Evolutionary conservation across 2,329 filamentous ascomycete species (phyloP).

Genomic region (Pseudogymnoascus sp.): DNA sequence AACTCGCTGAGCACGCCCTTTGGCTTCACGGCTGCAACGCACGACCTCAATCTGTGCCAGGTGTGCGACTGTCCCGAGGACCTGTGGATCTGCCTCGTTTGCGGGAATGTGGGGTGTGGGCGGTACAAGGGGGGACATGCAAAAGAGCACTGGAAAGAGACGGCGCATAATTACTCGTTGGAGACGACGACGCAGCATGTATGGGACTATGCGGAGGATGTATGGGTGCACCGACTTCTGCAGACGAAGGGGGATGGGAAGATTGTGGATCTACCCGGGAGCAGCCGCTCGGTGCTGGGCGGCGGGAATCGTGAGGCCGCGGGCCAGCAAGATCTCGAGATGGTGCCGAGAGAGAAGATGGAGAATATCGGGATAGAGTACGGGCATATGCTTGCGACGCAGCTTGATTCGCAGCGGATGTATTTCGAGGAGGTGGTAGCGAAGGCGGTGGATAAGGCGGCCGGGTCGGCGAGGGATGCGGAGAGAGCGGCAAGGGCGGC

Average conservation of each 20-base stretch:
- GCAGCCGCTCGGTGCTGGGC: slow-evolving; percentile 9
- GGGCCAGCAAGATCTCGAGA: slow-evolving; percentile 51
- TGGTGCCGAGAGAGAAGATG: slow-evolving; percentile 60
- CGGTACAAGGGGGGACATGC: slow-evolving; percentile 91
- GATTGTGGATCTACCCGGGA: slow-evolving; percentile 72
- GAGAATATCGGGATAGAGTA: slow-evolving; percentile 87
- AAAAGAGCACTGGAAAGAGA: slow-evolving; percentile 86
- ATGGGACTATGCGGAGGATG: slow-evolving; percentile 95
- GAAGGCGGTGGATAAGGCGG: slow-evolving; percentile 82
- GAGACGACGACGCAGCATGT: slow-evolving; percentile 91
- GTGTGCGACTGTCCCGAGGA: slow-evolving; percentile 74
- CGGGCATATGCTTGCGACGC: slow-evolving; percentile 83
- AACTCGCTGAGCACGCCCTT: slow-evolving; percentile 28
- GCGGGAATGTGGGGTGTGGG: slow-evolving; percentile 85
- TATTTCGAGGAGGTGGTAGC: slow-evolving; percentile 93
- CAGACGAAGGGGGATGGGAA: slow-evolving; percentile 90
- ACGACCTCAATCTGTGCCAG: slow-evolving; percentile 64
- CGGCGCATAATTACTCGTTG: slow-evolving; percentile 82
- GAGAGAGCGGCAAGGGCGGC: slow-evolving; percentile 49
- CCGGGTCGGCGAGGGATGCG: slow-evolving; percentile 59
- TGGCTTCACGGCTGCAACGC: slow-evolving; percentile 25
- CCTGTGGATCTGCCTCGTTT: slow-evolving; percentile 92
- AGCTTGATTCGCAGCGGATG: slow-evolving; percentile 82
- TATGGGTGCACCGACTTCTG: slow-evolving; percentile 92
- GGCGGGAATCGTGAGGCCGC: too few species aligned